Evolutionary conservation across 1,284 basidiomycete genomes (phyloP), one percentile per base, ranked within the genome.

Genomic region (Blastosporella zonata): DNA sequence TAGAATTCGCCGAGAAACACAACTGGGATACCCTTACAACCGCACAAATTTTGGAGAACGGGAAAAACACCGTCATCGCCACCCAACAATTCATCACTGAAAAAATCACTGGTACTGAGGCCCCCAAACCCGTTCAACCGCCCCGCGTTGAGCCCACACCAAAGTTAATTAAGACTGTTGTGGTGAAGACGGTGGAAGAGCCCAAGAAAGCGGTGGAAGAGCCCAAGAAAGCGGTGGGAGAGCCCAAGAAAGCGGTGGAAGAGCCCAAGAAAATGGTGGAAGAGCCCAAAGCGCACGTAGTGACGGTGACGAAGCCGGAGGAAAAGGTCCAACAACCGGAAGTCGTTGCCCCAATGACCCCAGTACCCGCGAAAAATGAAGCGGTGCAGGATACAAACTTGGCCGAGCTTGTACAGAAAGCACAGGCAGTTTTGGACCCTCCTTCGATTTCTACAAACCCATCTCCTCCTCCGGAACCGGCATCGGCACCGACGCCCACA

Each of bases 1-100:
- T 95, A 31, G 84, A 93, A 53, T 90, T 83, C 62, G 87, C 87
- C 6, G 90, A 95, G 64, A 76, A 82, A 38, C 73, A 85, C 58
- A 77, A 83, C 20, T 91, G 88, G 87, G 87, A 93, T 57, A 80
- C 77, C 2, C 68, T 88, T 41, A 82, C 87, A 18, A 60, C 79
- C 18, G 68, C 78, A 54, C 77, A 84, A 53, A 76, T 82, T 15
- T 59, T 84, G 42, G 75, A 82, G n/a, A 70, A 74, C 9, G 71
- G 78, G 17, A 76, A 78, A 54, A 76, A 77, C 47, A 69, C 75
- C 0, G 69, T 77, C 50, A 70, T 74, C 27, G 65, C 73, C n/a
- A 70, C 77, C 44, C 81, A 84, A 57, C 66, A 66, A 50, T 74
- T 77, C 54, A 64, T 78, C 33, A 69, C 65, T 27, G 70, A 72